phyloP scores from a whole-genome alignment of 805 yeast genomes.

The Wickerhamomyces pijperi region DNA sequence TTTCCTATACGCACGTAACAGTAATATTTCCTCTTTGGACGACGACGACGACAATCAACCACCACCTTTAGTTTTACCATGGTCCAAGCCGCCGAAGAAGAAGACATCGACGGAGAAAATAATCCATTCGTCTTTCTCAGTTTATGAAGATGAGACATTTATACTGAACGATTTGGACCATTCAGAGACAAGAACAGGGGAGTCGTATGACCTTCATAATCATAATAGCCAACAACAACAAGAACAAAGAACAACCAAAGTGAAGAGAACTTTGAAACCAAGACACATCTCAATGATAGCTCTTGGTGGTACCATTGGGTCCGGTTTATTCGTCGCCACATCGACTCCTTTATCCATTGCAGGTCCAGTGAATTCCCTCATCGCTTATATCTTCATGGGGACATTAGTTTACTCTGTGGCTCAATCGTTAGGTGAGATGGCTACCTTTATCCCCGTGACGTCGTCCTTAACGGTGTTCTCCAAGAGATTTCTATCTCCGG shows the following conservation, averaged over 20 bases:
- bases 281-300: constrained; percentile 71
- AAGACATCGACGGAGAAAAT: no score
- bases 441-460: constrained; percentile 60
- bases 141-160: no score
- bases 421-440: constrained; percentile 73
- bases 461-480: constrained; percentile 60
- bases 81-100: no score
- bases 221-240: no score
- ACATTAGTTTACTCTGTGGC: constrained; percentile 54
- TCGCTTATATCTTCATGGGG: constrained; percentile 58
- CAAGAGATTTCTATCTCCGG: constrained; percentile 55
- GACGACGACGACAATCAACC: no score
- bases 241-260: constrained; percentile 24
- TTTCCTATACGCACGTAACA: no score
- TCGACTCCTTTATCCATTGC: constrained; percentile 41
- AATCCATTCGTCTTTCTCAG: no score
- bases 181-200: no score
- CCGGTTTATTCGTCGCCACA: constrained; percentile 64
- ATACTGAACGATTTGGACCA: no score
- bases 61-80: no score
- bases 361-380: constrained; percentile 61
- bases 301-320: constrained; percentile 72
- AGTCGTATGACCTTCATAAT: no score
- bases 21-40: no score
- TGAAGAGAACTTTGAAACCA: constrained; percentile 48